These are phyloP conservation scores for Alternaria triticina DNA, from an alignment of 2,329 filamentous ascomycete species.

Conservation along the genomic window DNA sequence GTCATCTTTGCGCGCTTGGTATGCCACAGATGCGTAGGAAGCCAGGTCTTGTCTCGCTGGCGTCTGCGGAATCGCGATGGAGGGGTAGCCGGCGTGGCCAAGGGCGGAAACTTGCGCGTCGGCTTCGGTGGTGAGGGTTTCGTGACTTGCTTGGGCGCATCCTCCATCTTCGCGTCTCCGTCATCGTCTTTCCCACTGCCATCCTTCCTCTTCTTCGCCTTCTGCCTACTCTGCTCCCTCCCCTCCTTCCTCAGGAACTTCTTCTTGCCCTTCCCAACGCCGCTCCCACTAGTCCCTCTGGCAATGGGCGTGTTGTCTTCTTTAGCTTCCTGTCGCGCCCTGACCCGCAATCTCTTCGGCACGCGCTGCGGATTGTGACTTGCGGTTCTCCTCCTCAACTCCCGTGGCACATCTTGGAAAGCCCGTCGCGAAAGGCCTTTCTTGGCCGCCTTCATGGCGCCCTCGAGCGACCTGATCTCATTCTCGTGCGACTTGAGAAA, in stretches of 20 bases:
- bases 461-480: constrained; percentile 84
- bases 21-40: constrained; percentile 94
- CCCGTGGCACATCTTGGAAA: constrained; percentile 88
- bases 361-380: constrained; percentile 95
- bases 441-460: constrained; percentile 79
- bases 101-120: constrained; percentile 72
- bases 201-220: constrained; percentile 63
- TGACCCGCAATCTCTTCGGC: constrained; percentile 74
- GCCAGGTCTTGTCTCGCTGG: constrained; percentile 87
- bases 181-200: constrained; percentile 31
- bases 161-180: constrained; percentile 8
- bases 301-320: constrained; percentile 91
- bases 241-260: constrained; percentile 74
- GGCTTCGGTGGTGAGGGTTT: constrained; percentile 52
- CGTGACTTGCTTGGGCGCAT: constrained; percentile 12
- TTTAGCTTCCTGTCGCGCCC: constrained; percentile 75
- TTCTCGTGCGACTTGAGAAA: constrained; percentile 88
- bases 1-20: constrained; percentile 93
- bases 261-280: constrained; percentile 51
- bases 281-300: constrained; percentile 68
- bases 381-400: constrained; percentile 83
- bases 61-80: constrained; percentile 80
- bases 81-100: constrained; percentile 69
- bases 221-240: constrained; percentile 70
- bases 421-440: constrained; percentile 70